A percentile compares a stretch with the other conserved stretches of the same genome.
Evolutionary conservation across 495 filamentous ascomycete species (phyloP).

Genomic region (Physcia stellaris): DNA sequence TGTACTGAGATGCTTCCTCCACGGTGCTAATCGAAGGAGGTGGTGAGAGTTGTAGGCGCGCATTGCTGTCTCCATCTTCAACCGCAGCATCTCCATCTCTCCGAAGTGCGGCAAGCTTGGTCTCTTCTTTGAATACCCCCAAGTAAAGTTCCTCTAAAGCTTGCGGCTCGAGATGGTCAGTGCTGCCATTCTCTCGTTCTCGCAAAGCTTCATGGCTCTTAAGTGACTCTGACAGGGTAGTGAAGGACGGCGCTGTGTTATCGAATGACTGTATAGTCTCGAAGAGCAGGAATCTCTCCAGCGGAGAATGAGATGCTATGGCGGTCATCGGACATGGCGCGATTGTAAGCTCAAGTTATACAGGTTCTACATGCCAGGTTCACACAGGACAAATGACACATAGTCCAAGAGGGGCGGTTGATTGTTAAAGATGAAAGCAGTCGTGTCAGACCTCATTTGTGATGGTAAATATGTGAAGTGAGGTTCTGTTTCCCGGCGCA

Average conservation of each 20-base stretch:
- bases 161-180: slow-evolving; percentile 60
- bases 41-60: slow-evolving; percentile 61
- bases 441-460: no score
- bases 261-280: slow-evolving; percentile 63
- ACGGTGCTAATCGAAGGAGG: slow-evolving; percentile 48
- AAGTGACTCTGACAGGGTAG: slow-evolving; percentile 57
- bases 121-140: slow-evolving; percentile 61
- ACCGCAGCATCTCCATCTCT: slow-evolving; percentile 18
- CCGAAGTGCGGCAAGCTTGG: slow-evolving; percentile 20
- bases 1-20: slow-evolving; percentile 49
- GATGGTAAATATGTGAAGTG: no score
- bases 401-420: no score
- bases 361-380: no score
- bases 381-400: no score
- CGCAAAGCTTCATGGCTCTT: slow-evolving; percentile 55
- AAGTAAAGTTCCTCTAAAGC: slow-evolving; percentile 65
- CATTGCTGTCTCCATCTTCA: slow-evolving; percentile 26
- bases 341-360: no score
- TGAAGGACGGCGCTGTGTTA: slow-evolving; percentile 50
- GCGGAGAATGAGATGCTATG: slow-evolving; percentile 59
- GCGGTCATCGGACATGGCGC: slow-evolving; percentile 33
- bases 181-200: slow-evolving; percentile 53
- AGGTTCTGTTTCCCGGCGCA: no score
- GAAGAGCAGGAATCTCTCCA: slow-evolving; percentile 83
- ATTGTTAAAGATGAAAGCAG: no score